phyloP scores from a whole-genome alignment of 1,284 basidiomycete species.

The Cryptococcus deneoformans region DNA sequence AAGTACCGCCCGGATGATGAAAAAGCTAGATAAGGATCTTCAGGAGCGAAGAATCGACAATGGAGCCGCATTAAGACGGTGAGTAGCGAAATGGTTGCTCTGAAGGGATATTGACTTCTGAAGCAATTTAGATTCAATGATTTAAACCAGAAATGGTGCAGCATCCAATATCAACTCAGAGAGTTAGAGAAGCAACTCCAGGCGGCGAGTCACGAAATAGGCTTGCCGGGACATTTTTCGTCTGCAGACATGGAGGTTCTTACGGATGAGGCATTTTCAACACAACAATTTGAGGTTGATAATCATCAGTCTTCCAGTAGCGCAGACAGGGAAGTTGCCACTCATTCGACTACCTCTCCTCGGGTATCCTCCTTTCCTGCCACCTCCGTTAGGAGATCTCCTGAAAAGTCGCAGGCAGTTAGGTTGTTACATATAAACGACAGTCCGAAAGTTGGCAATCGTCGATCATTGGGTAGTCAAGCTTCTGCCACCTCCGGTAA shows the following conservation, averaged over 20 bases:
- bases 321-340: no score
- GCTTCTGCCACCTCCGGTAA: slow-evolving; percentile 12
- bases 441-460: no score
- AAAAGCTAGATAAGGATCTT: slow-evolving; percentile 88
- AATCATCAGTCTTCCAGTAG: no score
- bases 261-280: slow-evolving; percentile 9
- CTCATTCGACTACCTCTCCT: no score
- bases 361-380: no score
- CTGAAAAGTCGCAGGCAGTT: no score
- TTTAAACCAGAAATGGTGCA: slow-evolving; percentile 26
- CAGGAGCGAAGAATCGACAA: slow-evolving; percentile 88
- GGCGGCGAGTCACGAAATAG: neutral
- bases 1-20: slow-evolving; percentile 86
- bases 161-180: slow-evolving; percentile 27
- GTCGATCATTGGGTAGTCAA: neutral
- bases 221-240: no score
- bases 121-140: slow-evolving; percentile 24
- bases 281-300: neutral
- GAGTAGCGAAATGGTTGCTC: neutral
- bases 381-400: no score
- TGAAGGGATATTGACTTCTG: neutral
- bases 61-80: slow-evolving; percentile 83
- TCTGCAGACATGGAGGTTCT: slow-evolving; percentile 24
- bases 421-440: no score
- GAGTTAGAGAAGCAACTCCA: slow-evolving; percentile 32